Evolutionary conservation across 179 eudicot species (phyloP), one percentile per base, ranked within the genome.

Genomic region (Beta macrorhiza): DNA sequence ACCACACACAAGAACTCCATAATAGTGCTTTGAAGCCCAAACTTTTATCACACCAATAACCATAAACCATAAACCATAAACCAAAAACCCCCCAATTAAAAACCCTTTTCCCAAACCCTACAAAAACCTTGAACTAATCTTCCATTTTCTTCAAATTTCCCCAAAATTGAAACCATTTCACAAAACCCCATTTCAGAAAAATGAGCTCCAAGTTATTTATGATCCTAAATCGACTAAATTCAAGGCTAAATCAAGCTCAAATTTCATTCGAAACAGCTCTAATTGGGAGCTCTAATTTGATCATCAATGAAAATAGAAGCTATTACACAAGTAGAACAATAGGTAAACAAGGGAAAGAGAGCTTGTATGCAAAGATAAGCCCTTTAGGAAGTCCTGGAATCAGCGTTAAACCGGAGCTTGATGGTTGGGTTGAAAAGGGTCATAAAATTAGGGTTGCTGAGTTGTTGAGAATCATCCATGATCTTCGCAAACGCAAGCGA

Each of bases 401-500:
- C 37, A 84, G 81, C 29, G 78, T 96, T 7, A 83, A 84, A 7
- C 90, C 93, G 0, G 94, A 87, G 89, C 90, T 96, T 72, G 92
- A 96, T 55, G 81, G 83, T 11, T 96, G 99, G 99, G 79, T 92
- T 32, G 53, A 83, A 5, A 79, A 79, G 17, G 95, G 94, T 0
- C 89, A 90, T 1, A 90, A 83, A 83, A 79, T 94, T 70, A 71
- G 89, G 12, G 82, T 89, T 10, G 90, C 87, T 0, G 97, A 93
- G 86, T 82, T 95, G 51, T 73, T 81, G 1, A 89, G 98, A 67
- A 91, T 95, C 74, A 75, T 95, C 68, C 91, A 76, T 59, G 99
- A 95, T 82, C 90, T 93, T 49, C 94, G 99, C 12, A 95, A 90
- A 84, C 95, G 98, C 52, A 92, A 81, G 45, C 91, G 98, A 11